A percentile compares a stretch with the other conserved stretches of the same genome.
Conservation (phyloP, 768 basidiomycete species). For the Leccinum pellstonianum region DNA sequence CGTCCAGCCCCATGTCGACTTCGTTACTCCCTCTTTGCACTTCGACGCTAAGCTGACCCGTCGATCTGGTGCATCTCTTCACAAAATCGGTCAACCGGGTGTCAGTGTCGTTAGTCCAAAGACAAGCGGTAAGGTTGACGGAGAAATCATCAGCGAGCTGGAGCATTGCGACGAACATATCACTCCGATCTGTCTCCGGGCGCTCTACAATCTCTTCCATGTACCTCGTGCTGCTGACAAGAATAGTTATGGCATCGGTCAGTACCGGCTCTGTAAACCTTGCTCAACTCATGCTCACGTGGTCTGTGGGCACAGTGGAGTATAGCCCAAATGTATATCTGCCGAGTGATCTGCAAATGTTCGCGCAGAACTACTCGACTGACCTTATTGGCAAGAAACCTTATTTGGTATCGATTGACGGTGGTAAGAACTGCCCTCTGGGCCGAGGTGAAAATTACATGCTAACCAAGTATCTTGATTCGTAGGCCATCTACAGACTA, state of each 20-base stretch:
- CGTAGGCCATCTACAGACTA: slow-evolving; percentile 29
- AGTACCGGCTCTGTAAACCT: neutral
- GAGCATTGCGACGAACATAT: slow-evolving; percentile 28
- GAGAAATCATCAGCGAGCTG: slow-evolving; percentile 10
- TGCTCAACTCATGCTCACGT: neutral
- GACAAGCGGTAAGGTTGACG: slow-evolving; percentile 12
- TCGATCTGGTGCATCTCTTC: slow-evolving; percentile 12
- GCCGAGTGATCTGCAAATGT: slow-evolving; percentile 33
- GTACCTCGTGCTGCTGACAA: slow-evolving; percentile 22
- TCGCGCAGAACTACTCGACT: slow-evolving; percentile 23
- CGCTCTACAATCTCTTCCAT: slow-evolving; percentile 28
- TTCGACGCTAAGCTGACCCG: slow-evolving; percentile 27
- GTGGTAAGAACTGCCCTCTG: slow-evolving; percentile 23
- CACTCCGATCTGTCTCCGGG: slow-evolving; percentile 31
- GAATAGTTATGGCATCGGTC: slow-evolving; percentile 37
- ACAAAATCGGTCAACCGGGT: slow-evolving; percentile 19
- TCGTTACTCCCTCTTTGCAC: slow-evolving; percentile 37
- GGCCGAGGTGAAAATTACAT: neutral
- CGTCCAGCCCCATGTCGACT: slow-evolving; percentile 33
- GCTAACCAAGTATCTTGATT: neutral
- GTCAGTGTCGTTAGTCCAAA: slow-evolving; percentile 13
- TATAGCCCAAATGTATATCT: slow-evolving; percentile 35
- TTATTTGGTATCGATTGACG: slow-evolving; percentile 35
- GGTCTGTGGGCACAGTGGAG: slow-evolving; percentile 26
- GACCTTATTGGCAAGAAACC: slow-evolving; percentile 29